phyloP scores from a whole-genome alignment of 192 early-diverging fungal species.

The Spizellomyces punctatus region DNA sequence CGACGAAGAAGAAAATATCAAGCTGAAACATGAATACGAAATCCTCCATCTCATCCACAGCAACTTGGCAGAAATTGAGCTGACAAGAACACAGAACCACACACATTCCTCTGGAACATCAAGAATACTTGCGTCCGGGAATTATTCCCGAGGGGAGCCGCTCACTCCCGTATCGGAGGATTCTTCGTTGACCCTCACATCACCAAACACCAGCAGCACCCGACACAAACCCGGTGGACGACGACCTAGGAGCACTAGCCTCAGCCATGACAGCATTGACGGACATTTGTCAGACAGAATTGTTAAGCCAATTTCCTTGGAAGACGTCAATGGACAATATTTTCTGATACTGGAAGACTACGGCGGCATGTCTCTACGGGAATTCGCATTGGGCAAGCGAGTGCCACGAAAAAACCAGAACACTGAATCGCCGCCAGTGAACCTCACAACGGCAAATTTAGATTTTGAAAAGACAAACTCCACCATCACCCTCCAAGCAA shows the following conservation, averaged over 20 bases:
- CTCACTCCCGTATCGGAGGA: neutral
- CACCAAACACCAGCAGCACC: neutral
- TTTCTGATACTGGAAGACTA: conserved; percentile 44
- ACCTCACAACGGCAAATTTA: no score
- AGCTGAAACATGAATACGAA: conserved; percentile 44
- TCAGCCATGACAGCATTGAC: conserved; percentile 16
- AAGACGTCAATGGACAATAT: conserved; percentile 32
- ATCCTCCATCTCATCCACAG: conserved; percentile 37
- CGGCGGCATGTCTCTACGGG: conserved; percentile 39
- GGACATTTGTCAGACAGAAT: conserved; percentile 24
- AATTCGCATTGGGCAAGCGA: conserved; percentile 21
- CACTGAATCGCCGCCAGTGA: neutral
- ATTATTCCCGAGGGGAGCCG: neutral
- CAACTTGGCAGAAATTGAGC: conserved; percentile 10
- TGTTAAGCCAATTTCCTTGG: conserved; percentile 38
- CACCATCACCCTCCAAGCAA: no score
- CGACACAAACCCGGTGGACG: neutral
- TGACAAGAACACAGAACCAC: neutral
- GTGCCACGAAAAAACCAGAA: neutral
- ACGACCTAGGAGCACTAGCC: conserved; percentile 14
- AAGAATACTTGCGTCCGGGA: neutral
- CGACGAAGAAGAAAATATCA: conserved; percentile 42
- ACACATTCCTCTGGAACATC: neutral
- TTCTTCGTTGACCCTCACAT: neutral
- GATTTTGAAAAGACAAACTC: no score